Evolutionary conservation across 495 filamentous ascomycete genomes (phyloP), one percentile per base, ranked within the genome.

Genomic region (Trichoderma asperelloides): DNA sequence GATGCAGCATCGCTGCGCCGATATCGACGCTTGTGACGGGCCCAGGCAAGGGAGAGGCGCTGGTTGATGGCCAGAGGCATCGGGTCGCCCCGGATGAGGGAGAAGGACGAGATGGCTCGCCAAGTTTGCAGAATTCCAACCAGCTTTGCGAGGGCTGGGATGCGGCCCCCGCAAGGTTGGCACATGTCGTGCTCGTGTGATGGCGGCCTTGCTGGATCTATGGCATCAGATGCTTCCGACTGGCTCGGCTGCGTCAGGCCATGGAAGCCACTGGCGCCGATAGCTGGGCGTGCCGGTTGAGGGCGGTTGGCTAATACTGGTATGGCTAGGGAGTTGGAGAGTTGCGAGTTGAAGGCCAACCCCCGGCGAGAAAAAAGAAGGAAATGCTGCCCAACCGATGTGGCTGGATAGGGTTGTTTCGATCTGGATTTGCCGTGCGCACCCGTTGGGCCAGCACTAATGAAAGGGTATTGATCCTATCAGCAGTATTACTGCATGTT

Each of bases 141-240:
- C 23, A 60, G 8, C 23, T 15, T 60, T 60, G 55, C 55, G 55
- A 28, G 23, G 21, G 47, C 47, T 51, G 47, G 47, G 47, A 6
- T 60, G 27, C 55, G 27, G 55, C 16, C 55, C 55, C 55, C 55
- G 25, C 55, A 60, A 37, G 55, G 16, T 30, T 60, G 55, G 55
- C 55, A 60, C 25, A 60, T 60, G 55, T 30, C 55, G 55, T 60
- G 55, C 55, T 60, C 55, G 55, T 60, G 55, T 60, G 55, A 60
- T 60, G 25, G 55, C 27, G 28, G 25, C 55, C 27, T 25, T 27
- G 49, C 49, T 27, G 4, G n/a, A 57, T 57, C 49, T 57, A 3
- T 57, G 18, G 4, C n/a, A 28, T 57, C n/a, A 30, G 13, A 8
- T 28, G 55, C 25, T 30, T 60, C 55, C 55, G 55, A 60, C 55